These are phyloP conservation scores for Apiotrichum gamsii DNA, from an alignment of 1,284 basidiomycete species.

Conservation along the genomic window DNA sequence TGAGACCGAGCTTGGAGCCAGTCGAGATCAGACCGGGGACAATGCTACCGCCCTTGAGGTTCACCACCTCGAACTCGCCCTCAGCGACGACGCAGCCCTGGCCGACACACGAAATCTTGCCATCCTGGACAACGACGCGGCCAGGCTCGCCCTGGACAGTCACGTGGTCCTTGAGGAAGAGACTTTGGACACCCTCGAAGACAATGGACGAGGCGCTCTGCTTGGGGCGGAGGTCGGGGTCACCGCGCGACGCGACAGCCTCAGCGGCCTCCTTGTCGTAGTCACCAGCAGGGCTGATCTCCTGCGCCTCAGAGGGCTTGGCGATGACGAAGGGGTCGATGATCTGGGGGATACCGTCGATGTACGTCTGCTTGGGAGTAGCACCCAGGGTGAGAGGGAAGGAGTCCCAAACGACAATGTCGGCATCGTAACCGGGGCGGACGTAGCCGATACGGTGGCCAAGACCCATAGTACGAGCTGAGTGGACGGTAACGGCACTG, in stretches of 20 bases:
- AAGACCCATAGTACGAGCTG: conserved; percentile 68
- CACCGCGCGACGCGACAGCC: conserved; percentile 37
- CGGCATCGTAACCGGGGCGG: conserved; percentile 54
- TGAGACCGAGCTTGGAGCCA: conserved; percentile 47
- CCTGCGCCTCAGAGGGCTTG: conserved; percentile 40
- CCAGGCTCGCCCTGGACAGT: conserved; percentile 5
- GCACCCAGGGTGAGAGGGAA: conserved; percentile 69
- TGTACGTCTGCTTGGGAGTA: conserved; percentile 55
- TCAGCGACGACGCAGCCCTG: conserved; percentile 16
- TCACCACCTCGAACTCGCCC: conserved; percentile 27
- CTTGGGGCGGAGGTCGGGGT: conserved; percentile 41
- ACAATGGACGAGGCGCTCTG: conserved; percentile 31
- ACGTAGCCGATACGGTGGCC: conserved; percentile 76
- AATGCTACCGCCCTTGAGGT: conserved; percentile 48
- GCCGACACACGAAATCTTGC: conserved; percentile 45
- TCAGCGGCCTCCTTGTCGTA: conserved; percentile 40
- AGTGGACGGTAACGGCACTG: conserved; percentile 67
- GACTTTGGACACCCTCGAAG: conserved; percentile 41
- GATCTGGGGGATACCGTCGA: conserved; percentile 55
- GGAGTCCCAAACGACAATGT: conserved; percentile 83
- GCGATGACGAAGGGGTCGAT: conserved; percentile 32
- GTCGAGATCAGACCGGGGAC: conserved; percentile 46
- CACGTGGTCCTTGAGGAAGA: conserved; percentile 20
- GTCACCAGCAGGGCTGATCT: conserved; percentile 32
- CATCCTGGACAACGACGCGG: conserved; percentile 37